phyloP scores from a whole-genome alignment of 768 basidiomycete genomes.

The Erythrobasidium yunnanense region DNA sequence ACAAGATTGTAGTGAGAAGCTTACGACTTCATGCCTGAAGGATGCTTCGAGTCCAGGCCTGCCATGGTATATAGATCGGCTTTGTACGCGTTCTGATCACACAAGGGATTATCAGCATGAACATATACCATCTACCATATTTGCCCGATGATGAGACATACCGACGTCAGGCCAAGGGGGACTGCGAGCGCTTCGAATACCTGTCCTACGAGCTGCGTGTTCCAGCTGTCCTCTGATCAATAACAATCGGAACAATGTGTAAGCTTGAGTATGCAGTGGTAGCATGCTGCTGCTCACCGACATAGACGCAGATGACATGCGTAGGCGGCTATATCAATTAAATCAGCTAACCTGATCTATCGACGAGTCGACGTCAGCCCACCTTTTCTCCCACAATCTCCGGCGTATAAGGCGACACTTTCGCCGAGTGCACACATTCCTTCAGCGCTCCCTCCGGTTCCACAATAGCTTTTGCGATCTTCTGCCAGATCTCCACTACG shows the following conservation, averaged over 20 bases:
- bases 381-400: background rate
- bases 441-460: conserved; percentile 27
- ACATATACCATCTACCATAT: too few relatives aligned
- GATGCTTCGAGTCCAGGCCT: conserved; percentile 33
- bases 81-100: background rate
- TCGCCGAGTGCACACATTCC: conserved; percentile 26
- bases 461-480: conserved; percentile 30
- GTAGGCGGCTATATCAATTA: background rate
- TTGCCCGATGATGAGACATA: background rate
- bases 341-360: background rate
- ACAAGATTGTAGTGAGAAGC: background rate
- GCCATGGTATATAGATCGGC: conserved; percentile 32
- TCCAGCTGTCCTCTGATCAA: conserved; percentile 28
- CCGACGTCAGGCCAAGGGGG: conserved; percentile 4
- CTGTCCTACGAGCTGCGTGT: conserved; percentile 23
- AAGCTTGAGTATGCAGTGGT: too few relatives aligned
- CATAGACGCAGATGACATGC: conserved; percentile 33
- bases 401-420: conserved; percentile 24
- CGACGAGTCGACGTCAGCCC: background rate
- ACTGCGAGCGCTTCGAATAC: conserved; percentile 26
- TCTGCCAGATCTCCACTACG: conserved; percentile 27
- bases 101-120: too few relatives aligned
- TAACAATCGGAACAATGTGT: too few relatives aligned
- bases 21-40: conserved; percentile 22
- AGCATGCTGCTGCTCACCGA: conserved; percentile 17